Base-by-base conservation (phyloP, 2,329 filamentous ascomycete species). In the Hymenoscyphus occultus region DNA sequence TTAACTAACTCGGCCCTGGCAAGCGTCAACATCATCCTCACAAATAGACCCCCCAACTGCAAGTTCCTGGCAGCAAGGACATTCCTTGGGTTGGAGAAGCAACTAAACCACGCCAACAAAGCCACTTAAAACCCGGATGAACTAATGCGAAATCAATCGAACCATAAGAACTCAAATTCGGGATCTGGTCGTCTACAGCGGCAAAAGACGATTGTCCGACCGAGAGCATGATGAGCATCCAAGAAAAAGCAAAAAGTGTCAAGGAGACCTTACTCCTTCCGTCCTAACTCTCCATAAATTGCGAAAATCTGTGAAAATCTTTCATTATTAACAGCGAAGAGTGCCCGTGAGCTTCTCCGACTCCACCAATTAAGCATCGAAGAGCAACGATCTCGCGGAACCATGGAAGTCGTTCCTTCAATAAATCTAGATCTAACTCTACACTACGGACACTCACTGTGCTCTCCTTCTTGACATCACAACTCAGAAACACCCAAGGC, bases 151-250 rank as follows among this genome's bases (percentile, higher is more conserved):
- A 32, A 14, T 28, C 35, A 57, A 35, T n/a, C 14, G 5, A 57
- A 57, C 56, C 56, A 32, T 28, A 28, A 57, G n/a, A 57, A 57
- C 56, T 57, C 56, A 39, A 39, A 57, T 31, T 57, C 56, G n/a
- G 32, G 56, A 32, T 32, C n/a, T 12, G 22, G 32, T 35, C 14
- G 28, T 57, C 56, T 32, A 57, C 14, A 57, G 56, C 31, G 56
- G 28, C n/a, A 19, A 39, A 56, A 35, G 32, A 35, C 32, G 22
- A 32, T 9, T 32, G 16, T 7, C 54, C 12, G 54, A 56, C 54
- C 54, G 22, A 35, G 28, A 31, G 10, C 28, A 28, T 28, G 28
- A 28, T 28, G 28, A 28, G 28, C 31, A 9, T 35, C 28, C 54
- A 35, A 32, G 31, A 32, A 35, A 31, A 48, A 22, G 42, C n/a